phyloP scores from a whole-genome alignment of 2,329 filamentous ascomycete genomes.

The Teratosphaeria gauchensis region DNA sequence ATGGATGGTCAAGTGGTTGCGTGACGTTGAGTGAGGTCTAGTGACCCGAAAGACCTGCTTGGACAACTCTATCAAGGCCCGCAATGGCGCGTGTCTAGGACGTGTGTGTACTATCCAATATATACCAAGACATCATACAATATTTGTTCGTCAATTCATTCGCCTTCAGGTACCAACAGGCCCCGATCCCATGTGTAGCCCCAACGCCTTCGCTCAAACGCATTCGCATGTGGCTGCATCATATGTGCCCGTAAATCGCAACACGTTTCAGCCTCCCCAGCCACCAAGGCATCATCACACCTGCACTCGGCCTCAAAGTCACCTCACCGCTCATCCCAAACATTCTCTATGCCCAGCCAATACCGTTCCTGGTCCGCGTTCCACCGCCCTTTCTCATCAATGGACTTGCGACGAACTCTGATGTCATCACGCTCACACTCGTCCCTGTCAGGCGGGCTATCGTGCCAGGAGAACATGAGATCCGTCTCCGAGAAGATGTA shows the following conservation, averaged over 20 bases:
- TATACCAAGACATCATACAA: background rate
- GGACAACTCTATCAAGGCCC: no score
- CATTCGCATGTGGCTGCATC: background rate
- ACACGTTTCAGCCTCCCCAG: no score
- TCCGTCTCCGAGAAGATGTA: conserved; percentile 19
- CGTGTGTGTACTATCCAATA: background rate
- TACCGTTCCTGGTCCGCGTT: conserved; percentile 20
- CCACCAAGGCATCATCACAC: no score
- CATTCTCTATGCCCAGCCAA: conserved; percentile 20
- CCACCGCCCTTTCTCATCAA: conserved; percentile 14
- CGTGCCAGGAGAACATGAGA: conserved; percentile 20
- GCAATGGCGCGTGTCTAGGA: no score
- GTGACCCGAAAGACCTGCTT: no score
- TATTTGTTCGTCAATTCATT: background rate
- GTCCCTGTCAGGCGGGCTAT: conserved; percentile 3
- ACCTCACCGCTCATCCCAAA: conserved; percentile 14
- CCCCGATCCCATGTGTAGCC: background rate
- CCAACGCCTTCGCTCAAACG: background rate
- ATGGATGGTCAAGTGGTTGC: no score
- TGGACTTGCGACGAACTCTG: conserved; percentile 10
- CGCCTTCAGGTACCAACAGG: background rate
- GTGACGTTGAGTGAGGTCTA: no score
- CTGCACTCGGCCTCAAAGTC: background rate
- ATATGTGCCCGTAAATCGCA: no score
- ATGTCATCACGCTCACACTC: conserved; percentile 13